Percentiles rank a stretch among this genome's conserved stretches.
phyloP scores from a whole-genome alignment of 768 basidiomycete species.

The Collybia mongolica region DNA sequence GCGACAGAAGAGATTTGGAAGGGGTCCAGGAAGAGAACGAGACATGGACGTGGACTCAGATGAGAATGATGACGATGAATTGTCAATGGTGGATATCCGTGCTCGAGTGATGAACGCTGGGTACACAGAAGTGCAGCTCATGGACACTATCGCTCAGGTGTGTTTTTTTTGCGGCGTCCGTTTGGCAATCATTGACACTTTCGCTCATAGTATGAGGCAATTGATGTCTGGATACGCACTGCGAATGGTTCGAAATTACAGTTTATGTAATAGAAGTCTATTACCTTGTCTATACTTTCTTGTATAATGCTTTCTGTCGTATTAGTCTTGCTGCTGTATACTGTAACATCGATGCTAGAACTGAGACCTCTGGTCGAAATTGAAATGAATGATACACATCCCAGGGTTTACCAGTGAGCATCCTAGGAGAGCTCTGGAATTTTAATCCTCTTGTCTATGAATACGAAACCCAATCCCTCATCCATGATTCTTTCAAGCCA shows the following conservation, averaged over 20 bases:
- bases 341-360: not conserved
- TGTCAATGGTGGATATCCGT: constrained; percentile 86
- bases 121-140: constrained; percentile 89
- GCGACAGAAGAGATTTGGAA: constrained; percentile 57
- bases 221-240: constrained; percentile 79
- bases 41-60: constrained; percentile 71
- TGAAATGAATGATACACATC: too few relatives aligned
- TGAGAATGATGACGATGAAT: constrained; percentile 67
- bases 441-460: too few relatives aligned
- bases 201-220: constrained; percentile 73
- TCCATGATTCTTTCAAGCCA: too few relatives aligned
- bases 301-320: constrained; percentile 5
- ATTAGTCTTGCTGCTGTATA: not conserved
- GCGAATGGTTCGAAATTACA: constrained; percentile 82
- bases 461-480: too few relatives aligned
- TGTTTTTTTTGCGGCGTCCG: constrained; percentile 20
- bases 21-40: constrained; percentile 67
- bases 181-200: constrained; percentile 12
- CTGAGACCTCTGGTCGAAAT: too few relatives aligned
- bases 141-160: constrained; percentile 81
- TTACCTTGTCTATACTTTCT: not conserved
- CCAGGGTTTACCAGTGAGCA: not conserved
- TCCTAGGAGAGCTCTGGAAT: too few relatives aligned
- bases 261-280: constrained; percentile 40
- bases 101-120: constrained; percentile 83